phyloP scores from a whole-genome alignment of 1,139 yeast species.

The Pichia sp. region DNA sequence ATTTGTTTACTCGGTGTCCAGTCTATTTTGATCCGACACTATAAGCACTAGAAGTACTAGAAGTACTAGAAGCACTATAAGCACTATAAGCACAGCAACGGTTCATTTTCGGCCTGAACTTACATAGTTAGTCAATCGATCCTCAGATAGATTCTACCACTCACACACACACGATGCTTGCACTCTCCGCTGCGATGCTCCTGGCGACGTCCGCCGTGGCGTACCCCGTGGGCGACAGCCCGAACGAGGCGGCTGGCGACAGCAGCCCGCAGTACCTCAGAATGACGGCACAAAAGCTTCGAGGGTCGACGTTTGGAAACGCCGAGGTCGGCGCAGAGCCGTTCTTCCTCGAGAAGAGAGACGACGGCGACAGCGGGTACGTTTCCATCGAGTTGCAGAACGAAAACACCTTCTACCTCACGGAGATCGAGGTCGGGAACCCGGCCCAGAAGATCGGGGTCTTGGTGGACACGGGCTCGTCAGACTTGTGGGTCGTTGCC shows the following conservation, averaged over 20 bases:
- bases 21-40: too few species aligned
- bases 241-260: not conserved
- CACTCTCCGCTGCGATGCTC: not conserved
- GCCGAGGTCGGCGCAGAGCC: constrained; percentile 24
- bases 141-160: not conserved
- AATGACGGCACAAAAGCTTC: constrained; percentile 25
- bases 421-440: constrained; percentile 52
- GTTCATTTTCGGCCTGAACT: too few species aligned
- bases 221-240: not conserved
- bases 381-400: constrained; percentile 42
- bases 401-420: constrained; percentile 47
- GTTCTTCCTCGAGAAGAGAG: constrained; percentile 34
- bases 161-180: not conserved
- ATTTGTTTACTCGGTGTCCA: too few species aligned
- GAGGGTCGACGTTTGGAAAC: constrained; percentile 26
- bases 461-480: constrained; percentile 63
- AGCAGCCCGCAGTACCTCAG: constrained; percentile 14
- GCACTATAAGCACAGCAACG: too few species aligned
- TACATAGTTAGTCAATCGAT: too few species aligned
- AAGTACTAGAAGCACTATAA: too few species aligned
- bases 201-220: not conserved
- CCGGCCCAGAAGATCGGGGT: constrained; percentile 49
- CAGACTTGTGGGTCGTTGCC: constrained; percentile 59
- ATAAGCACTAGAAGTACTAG: too few species aligned
- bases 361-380: constrained; percentile 31